Percentiles rank a stretch among this genome's conserved stretches.
Evolutionary conservation across 1,284 basidiomycete species (phyloP).

Genomic region (Trametes versicolor): DNA sequence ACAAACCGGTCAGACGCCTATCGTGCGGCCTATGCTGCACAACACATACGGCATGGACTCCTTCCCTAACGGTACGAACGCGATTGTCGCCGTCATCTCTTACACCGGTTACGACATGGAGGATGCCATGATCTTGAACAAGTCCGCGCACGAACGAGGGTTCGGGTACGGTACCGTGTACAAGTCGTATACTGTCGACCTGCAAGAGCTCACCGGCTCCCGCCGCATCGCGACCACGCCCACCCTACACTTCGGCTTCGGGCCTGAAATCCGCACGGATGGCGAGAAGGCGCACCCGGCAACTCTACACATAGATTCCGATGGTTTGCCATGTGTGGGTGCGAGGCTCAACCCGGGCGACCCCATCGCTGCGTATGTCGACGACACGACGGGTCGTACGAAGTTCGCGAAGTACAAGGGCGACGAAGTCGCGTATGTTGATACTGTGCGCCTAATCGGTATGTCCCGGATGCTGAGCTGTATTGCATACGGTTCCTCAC

Average conservation of each 20-base stretch:
- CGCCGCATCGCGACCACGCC: slow-evolving; percentile 61
- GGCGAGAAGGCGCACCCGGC: slow-evolving; percentile 67
- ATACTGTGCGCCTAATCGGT: slow-evolving; percentile 94
- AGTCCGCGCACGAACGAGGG: slow-evolving; percentile 97
- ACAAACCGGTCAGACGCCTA: slow-evolving; percentile 94
- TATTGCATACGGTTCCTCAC: slow-evolving; percentile 9
- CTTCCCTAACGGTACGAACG: slow-evolving; percentile 98
- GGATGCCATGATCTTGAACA: slow-evolving; percentile 99
- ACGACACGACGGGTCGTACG: slow-evolving; percentile 88
- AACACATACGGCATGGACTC: slow-evolving; percentile 99
- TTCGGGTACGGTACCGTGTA: slow-evolving; percentile 98
- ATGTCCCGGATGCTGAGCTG: slow-evolving; percentile 36
- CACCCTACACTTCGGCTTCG: slow-evolving; percentile 89
- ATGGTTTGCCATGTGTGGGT: slow-evolving; percentile 90
- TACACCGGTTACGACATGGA: slow-evolving; percentile 99
- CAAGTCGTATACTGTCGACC: slow-evolving; percentile 93
- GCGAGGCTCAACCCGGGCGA: slow-evolving; percentile 79
- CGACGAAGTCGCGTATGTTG: slow-evolving; percentile 92
- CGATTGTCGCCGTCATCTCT: slow-evolving; percentile 98
- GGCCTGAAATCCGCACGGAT: slow-evolving; percentile 73
- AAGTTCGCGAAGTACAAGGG: slow-evolving; percentile 97
- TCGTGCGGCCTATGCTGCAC: slow-evolving; percentile 93
- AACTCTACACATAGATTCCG: slow-evolving; percentile 76
- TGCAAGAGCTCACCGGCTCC: slow-evolving; percentile 83
- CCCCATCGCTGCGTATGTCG: slow-evolving; percentile 87